Evolutionary conservation across 352 stramenopile species (phyloP).

Genomic region (Globisporangium cederbergense): DNA sequence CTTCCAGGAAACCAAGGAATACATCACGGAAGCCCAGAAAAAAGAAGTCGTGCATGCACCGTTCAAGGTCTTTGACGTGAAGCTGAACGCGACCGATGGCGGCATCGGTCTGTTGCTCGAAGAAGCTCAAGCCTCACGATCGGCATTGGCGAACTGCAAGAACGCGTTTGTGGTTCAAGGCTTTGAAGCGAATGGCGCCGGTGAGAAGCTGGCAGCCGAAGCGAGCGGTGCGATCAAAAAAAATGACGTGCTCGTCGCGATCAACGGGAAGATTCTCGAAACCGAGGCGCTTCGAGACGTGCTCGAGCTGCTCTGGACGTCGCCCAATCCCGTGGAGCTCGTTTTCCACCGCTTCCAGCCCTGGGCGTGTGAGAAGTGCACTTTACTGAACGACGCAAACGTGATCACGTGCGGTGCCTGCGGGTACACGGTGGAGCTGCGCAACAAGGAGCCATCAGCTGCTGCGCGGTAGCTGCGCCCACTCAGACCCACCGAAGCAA

Average conservation of each 20-base stretch:
- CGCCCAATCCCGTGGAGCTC: slow-evolving; percentile 63
- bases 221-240: slow-evolving; percentile 60
- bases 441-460: neutral
- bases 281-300: slow-evolving; percentile 48
- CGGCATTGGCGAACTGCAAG: slow-evolving; percentile 12
- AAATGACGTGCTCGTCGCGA: slow-evolving; percentile 56
- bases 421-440: slow-evolving; percentile 26
- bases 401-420: slow-evolving; percentile 50
- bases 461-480: neutral
- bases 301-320: slow-evolving; percentile 67
- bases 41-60: slow-evolving; percentile 16
- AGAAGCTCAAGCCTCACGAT: slow-evolving; percentile 19
- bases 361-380: slow-evolving; percentile 73
- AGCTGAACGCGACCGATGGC: slow-evolving; percentile 61
- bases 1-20: neutral
- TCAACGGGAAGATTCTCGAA: slow-evolving; percentile 50
- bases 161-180: slow-evolving; percentile 46
- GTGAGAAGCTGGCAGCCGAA: slow-evolving; percentile 62
- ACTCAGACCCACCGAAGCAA: neutral
- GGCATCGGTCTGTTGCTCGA: slow-evolving; percentile 65
- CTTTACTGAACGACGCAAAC: slow-evolving; percentile 53
- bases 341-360: slow-evolving; percentile 54
- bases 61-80: slow-evolving; percentile 49
- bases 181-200: slow-evolving; percentile 64
- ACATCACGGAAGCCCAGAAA: neutral